These are phyloP conservation scores for Pneumocystis murina DNA, from an alignment of 1,139 yeast genomes.

Conservation along the genomic window DNA sequence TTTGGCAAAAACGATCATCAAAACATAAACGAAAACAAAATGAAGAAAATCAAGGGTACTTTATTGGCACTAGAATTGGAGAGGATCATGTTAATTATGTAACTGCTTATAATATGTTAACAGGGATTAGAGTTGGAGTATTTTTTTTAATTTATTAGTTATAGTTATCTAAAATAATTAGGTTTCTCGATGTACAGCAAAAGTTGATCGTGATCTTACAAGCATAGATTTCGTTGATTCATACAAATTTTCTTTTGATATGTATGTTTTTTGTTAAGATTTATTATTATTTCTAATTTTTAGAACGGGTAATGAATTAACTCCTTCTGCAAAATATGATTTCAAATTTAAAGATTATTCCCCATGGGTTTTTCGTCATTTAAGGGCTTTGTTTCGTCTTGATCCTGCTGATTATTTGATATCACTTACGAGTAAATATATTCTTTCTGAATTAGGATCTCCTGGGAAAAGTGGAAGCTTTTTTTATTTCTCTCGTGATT, in stretches of 20 bases:
- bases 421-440: constrained; percentile 82
- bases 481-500: constrained; percentile 87
- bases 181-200: constrained; percentile 73
- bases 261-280: constrained; percentile 18
- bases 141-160: neutral
- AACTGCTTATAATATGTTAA: constrained; percentile 91
- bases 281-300: neutral
- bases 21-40: constrained; percentile 30
- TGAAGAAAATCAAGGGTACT: constrained; percentile 42
- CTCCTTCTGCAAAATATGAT: constrained; percentile 87
- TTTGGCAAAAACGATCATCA: constrained; percentile 25
- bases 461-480: constrained; percentile 97
- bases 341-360: constrained; percentile 94
- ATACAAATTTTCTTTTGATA: constrained; percentile 72
- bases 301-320: constrained; percentile 63
- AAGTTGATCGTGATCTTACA: constrained; percentile 57
- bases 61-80: constrained; percentile 67
- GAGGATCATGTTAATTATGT: constrained; percentile 90
- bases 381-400: constrained; percentile 62
- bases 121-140: constrained; percentile 72
- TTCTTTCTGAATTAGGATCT: constrained; percentile 79
- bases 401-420: constrained; percentile 94
- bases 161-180: constrained; percentile 21
- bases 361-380: constrained; percentile 84
- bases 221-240: constrained; percentile 55